Evolutionary conservation across 345 rosid genomes (phyloP).

Genomic region (Zanthoxylum bungeanum): DNA sequence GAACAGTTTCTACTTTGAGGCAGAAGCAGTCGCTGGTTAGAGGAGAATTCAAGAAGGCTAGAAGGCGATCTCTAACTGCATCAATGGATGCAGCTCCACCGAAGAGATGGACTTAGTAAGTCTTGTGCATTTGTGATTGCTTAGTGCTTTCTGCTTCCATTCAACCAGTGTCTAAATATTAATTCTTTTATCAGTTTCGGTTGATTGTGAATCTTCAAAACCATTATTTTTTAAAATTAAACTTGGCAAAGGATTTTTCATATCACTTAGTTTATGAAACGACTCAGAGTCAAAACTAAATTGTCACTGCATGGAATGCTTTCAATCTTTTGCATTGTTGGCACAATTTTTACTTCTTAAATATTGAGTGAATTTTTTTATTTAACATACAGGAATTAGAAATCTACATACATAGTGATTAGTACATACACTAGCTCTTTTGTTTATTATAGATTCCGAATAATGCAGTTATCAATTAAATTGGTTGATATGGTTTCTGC

Average conservation of each 20-base stretch:
- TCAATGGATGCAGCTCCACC: slow-evolving; percentile 37
- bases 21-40: slow-evolving; percentile 44
- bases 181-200: background rate
- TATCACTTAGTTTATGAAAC: background rate
- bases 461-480: too few species aligned
- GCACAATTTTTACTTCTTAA: too few species aligned
- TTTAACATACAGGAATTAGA: too few species aligned
- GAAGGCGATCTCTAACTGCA: slow-evolving; percentile 40
- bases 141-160: too few species aligned
- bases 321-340: background rate
- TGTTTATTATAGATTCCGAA: too few species aligned
- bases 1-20: slow-evolving; percentile 35
- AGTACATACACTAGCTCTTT: too few species aligned
- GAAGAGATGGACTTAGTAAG: slow-evolving; percentile 69
- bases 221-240: background rate
- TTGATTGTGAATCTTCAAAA: background rate
- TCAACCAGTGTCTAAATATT: background rate
- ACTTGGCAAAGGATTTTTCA: background rate
- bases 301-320: background rate
- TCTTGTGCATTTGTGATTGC: background rate
- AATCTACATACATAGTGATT: too few species aligned
- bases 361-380: too few species aligned
- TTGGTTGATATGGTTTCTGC: too few species aligned
- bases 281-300: background rate
- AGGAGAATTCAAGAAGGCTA: slow-evolving; percentile 51